Evolutionary conservation across 208 protist species (phyloP).

Genomic region (Crithidia brevicula): DNA sequence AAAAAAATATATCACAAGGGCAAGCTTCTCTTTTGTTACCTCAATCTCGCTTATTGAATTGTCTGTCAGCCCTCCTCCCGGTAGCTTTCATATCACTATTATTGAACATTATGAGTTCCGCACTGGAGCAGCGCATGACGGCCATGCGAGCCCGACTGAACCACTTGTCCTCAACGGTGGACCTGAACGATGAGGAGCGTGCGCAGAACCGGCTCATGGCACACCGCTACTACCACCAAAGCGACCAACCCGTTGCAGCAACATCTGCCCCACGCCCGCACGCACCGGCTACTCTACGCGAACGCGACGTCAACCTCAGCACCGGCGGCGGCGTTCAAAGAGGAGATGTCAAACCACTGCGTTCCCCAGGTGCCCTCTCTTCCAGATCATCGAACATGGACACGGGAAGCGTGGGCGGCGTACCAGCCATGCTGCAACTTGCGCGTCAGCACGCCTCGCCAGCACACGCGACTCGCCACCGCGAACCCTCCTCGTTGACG

Average conservation of each 20-base stretch:
- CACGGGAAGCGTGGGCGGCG: not conserved
- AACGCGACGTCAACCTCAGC: conserved; percentile 7
- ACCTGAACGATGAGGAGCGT: conserved; percentile 11
- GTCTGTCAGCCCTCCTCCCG: too few species aligned
- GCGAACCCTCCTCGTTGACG: too few species aligned
- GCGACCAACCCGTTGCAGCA: too few species aligned
- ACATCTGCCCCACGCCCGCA: too few species aligned
- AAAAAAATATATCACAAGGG: too few species aligned
- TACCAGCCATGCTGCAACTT: conserved; percentile 29
- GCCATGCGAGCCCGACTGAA: conserved; percentile 30
- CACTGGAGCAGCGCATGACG: conserved; percentile 24
- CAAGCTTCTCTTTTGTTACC: too few species aligned
- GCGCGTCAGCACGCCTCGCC: conserved; percentile 25
- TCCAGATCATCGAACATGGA: not conserved
- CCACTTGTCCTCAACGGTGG: conserved; percentile 10
- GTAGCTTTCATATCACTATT: not conserved
- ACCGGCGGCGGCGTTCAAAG: too few species aligned
- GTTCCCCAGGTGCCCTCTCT: too few species aligned
- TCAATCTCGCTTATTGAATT: too few species aligned
- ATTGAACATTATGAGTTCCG: conserved; percentile 7
- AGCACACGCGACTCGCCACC: not conserved
- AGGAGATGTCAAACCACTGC: too few species aligned
- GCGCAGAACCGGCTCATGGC: not conserved
- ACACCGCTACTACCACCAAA: conserved; percentile 27
- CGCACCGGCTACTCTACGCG: too few species aligned